Percentiles rank a stretch among this genome's conserved stretches.
Evolutionary conservation across 2,329 filamentous ascomycete genomes (phyloP).

Genomic region (Ascochyta lentis): DNA sequence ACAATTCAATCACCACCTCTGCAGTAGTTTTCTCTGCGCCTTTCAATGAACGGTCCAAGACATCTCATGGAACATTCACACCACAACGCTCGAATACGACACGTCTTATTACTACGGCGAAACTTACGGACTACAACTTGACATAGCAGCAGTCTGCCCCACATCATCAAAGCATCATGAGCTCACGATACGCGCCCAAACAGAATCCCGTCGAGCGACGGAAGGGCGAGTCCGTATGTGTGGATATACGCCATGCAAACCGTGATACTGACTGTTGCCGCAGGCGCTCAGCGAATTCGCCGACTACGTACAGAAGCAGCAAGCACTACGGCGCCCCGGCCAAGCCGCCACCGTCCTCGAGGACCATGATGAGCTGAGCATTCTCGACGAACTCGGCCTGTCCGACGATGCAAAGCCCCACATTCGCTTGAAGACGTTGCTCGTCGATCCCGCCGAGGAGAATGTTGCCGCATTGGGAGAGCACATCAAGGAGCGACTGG

Average conservation of each 20-base stretch:
- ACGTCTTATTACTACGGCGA: constrained; percentile 36
- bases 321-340: constrained; percentile 67
- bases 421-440: constrained; percentile 75
- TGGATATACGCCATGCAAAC: background rate
- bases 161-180: constrained; percentile 34
- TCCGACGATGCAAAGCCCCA: constrained; percentile 70
- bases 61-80: constrained; percentile 44
- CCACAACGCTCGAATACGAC: constrained; percentile 26
- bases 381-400: constrained; percentile 79
- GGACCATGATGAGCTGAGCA: constrained; percentile 88
- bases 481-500: constrained; percentile 71
- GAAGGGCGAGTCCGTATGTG: constrained; percentile 80
- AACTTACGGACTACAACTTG: constrained; percentile 28
- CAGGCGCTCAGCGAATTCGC: constrained; percentile 92
- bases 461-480: constrained; percentile 67
- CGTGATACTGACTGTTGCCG: constrained; percentile 1
- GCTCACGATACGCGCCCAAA: constrained; percentile 55
- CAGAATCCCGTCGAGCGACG: constrained; percentile 78
- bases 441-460: constrained; percentile 66
- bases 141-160: constrained; percentile 19
- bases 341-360: constrained; percentile 53
- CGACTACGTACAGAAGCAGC: constrained; percentile 96
- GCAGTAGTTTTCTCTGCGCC: constrained; percentile 23
- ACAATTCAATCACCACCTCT: constrained; percentile 16
- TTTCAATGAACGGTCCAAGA: constrained; percentile 38